Percentiles rank a stretch among this genome's conserved stretches.
These are phyloP conservation scores for Leucocoprinus birnbaumii DNA, from an alignment of 768 basidiomycete genomes.

Conservation along the genomic window DNA sequence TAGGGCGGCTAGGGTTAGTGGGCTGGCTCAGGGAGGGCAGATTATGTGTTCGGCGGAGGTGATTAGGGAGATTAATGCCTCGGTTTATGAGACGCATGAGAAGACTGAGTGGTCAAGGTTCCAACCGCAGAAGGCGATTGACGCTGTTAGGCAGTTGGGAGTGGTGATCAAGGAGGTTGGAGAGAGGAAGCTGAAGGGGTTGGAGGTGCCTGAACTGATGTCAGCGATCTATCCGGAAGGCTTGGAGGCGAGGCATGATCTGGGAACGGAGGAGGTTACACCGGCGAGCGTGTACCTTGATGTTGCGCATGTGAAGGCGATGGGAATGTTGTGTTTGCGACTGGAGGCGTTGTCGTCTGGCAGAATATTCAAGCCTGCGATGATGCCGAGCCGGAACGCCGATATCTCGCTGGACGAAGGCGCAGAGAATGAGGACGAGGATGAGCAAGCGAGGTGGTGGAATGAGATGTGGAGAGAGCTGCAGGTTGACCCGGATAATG, in stretches of 20 bases:
- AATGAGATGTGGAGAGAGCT: slow-evolving; percentile 28
- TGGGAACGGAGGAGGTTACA: slow-evolving; percentile 36
- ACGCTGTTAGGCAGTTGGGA: slow-evolving; percentile 72
- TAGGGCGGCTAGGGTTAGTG: slow-evolving; percentile 81
- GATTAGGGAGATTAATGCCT: slow-evolving; percentile 74
- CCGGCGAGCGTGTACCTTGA: slow-evolving; percentile 59
- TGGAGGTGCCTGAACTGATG: slow-evolving; percentile 87
- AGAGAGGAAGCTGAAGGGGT: slow-evolving; percentile 90
- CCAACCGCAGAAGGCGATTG: slow-evolving; percentile 60
- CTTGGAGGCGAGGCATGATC: slow-evolving; percentile 67
- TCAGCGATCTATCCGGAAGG: slow-evolving; percentile 80
- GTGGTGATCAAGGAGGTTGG: slow-evolving; percentile 75
- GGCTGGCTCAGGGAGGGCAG: slow-evolving; percentile 86
- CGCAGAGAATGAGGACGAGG: slow-evolving; percentile 16
- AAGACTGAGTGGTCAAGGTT: slow-evolving; percentile 59
- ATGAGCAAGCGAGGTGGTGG: background rate
- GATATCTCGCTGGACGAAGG: slow-evolving; percentile 26
- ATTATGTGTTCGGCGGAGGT: slow-evolving; percentile 91
- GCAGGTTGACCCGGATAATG: slow-evolving; percentile 56
- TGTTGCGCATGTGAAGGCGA: slow-evolving; percentile 69
- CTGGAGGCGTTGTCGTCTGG: slow-evolving; percentile 72
- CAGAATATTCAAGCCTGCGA: slow-evolving; percentile 51
- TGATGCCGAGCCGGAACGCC: slow-evolving; percentile 35
- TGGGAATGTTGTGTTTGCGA: slow-evolving; percentile 73
- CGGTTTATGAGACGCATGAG: slow-evolving; percentile 48